Evolutionary conservation across 2,329 filamentous ascomycete genomes (phyloP).

Genomic region (Arthroderma sp.): DNA sequence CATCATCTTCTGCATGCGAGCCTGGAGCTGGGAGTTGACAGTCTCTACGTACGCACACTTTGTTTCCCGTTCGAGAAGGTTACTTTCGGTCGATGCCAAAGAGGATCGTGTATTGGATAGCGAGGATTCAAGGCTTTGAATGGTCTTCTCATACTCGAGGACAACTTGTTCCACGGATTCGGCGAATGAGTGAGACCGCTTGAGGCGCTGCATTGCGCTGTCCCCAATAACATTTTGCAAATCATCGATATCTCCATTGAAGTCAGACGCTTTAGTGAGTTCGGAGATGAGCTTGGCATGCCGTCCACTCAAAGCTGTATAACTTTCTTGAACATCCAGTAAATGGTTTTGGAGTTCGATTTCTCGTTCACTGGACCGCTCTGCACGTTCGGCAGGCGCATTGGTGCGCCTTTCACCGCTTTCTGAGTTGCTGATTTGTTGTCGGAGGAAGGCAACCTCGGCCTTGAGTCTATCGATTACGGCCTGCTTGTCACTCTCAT

Average conservation of each 20-base stretch:
- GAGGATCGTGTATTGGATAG: slow-evolving; percentile 77
- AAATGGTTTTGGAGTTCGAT: slow-evolving; percentile 86
- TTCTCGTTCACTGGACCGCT: slow-evolving; percentile 73
- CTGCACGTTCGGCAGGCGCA: slow-evolving; percentile 54
- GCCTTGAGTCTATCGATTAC: slow-evolving; percentile 87
- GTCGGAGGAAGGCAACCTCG: slow-evolving; percentile 82
- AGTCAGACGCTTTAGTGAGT: slow-evolving; percentile 72
- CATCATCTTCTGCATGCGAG: slow-evolving; percentile 80
- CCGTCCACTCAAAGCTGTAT: slow-evolving; percentile 75
- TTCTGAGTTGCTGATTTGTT: slow-evolving; percentile 82
- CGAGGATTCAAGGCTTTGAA: slow-evolving; percentile 82
- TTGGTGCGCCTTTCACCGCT: slow-evolving; percentile 44
- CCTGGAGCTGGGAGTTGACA: slow-evolving; percentile 76
- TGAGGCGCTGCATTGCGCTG: slow-evolving; percentile 75
- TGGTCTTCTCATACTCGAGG: slow-evolving; percentile 96
- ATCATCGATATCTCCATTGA: slow-evolving; percentile 31
- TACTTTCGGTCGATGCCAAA: slow-evolving; percentile 72
- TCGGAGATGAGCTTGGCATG: slow-evolving; percentile 94
- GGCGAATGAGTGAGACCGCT: slow-evolving; percentile 90
- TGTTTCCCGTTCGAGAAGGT: slow-evolving; percentile 79
- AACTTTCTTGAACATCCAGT: slow-evolving; percentile 86
- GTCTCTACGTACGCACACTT: slow-evolving; percentile 89
- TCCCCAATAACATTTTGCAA: slow-evolving; percentile 49
- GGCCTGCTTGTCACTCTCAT: slow-evolving; percentile 87
- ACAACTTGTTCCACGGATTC: slow-evolving; percentile 94